Conservation (phyloP, 768 basidiomycete genomes). For the Dacryopinax primogenitus region DNA sequence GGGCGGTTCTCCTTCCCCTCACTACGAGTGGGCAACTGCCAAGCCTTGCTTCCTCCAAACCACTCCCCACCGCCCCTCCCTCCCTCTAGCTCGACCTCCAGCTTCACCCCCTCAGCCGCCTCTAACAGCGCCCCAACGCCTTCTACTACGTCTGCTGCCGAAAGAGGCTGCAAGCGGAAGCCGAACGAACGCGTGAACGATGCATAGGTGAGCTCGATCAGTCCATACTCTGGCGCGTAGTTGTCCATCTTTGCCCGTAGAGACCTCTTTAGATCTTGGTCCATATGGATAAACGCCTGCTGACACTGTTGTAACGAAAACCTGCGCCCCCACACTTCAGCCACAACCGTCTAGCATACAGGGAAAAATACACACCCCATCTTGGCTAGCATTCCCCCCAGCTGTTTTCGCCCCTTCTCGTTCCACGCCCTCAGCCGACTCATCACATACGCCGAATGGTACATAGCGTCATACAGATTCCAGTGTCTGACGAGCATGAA, state of each 20-base stretch:
- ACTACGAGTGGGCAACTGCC: slow-evolving; percentile 46
- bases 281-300: slow-evolving; percentile 90
- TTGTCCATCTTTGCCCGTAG: slow-evolving; percentile 71
- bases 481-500: slow-evolving; percentile 95
- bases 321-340: slow-evolving; percentile 30
- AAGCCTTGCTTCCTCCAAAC: slow-evolving; percentile 74
- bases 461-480: slow-evolving; percentile 97
- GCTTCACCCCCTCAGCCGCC: slow-evolving; percentile 74
- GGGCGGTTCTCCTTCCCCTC: slow-evolving; percentile 33
- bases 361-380: slow-evolving; percentile 63
- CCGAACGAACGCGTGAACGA: slow-evolving; percentile 90
- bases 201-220: slow-evolving; percentile 83
- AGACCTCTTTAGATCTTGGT: slow-evolving; percentile 76
- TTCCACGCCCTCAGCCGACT: slow-evolving; percentile 94
- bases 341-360: neutral
- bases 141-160: slow-evolving; percentile 88
- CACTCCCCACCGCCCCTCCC: slow-evolving; percentile 86
- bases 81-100: slow-evolving; percentile 85
- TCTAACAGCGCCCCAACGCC: slow-evolving; percentile 77
- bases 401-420: slow-evolving; percentile 74
- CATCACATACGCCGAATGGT: slow-evolving; percentile 91
- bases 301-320: slow-evolving; percentile 92
- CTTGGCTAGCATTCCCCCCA: slow-evolving; percentile 88
- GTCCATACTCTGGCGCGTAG: slow-evolving; percentile 88
- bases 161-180: slow-evolving; percentile 73